Evolutionary conservation across 192 early-diverging fungal genomes (phyloP).

Genomic region (Entophlyctis luteolus): DNA sequence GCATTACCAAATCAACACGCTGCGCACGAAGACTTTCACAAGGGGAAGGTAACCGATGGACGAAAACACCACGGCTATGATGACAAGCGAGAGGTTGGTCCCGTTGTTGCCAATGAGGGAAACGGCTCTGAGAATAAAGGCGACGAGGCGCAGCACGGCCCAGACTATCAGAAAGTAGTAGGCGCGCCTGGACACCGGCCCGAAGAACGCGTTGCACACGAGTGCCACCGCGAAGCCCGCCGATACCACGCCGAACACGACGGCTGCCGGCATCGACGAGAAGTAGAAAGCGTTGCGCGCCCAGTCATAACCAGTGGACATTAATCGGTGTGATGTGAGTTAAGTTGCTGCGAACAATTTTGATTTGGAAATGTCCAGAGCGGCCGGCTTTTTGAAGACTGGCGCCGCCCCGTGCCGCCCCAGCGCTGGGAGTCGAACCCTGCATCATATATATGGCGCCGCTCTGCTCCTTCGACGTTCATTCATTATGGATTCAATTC

Average conservation of each 20-base stretch:
- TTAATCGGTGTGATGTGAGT: too few relatives aligned
- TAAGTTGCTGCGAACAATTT: too few relatives aligned
- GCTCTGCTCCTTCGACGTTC: too few relatives aligned
- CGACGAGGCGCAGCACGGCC: background rate
- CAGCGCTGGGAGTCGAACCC: too few relatives aligned
- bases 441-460: too few relatives aligned
- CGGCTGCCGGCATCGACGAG: background rate
- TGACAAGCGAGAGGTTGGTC: background rate
- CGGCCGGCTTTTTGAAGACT: too few relatives aligned
- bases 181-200: too few relatives aligned
- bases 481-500: too few relatives aligned
- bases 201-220: background rate
- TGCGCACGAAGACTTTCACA: background rate
- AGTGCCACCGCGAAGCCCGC: background rate
- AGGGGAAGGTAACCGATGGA: slow-evolving; percentile 7
- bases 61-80: background rate
- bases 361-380: too few relatives aligned
- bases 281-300: background rate
- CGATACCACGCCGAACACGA: background rate
- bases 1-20: background rate
- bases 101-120: background rate
- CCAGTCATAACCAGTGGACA: background rate
- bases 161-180: background rate
- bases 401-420: too few relatives aligned
- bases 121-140: slow-evolving; percentile 6